These are phyloP conservation scores for Penicillium sclerotiorum DNA, from an alignment of 2,329 filamentous ascomycete genomes.

Conservation along the genomic window DNA sequence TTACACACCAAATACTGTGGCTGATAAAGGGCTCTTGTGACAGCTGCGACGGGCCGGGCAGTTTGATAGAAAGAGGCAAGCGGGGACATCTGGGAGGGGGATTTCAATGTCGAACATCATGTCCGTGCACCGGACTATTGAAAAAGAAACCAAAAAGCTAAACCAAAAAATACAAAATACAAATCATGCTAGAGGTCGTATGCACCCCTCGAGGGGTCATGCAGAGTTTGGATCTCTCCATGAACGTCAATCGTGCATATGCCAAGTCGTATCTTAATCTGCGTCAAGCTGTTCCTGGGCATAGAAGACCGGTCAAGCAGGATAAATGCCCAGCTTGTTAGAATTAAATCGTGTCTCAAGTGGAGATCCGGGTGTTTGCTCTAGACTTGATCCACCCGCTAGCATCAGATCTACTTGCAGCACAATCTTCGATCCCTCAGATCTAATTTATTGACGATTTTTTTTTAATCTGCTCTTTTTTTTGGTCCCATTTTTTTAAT, in stretches of 20 bases:
- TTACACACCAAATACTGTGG: background rate
- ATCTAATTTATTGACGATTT: conserved; percentile 11
- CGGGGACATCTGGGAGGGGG: background rate
- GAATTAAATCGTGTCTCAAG: conserved; percentile 11
- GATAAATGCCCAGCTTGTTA: too few relatives aligned
- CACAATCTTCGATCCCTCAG: conserved; percentile 20
- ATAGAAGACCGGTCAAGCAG: conserved; percentile 1
- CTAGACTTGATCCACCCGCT: conserved; percentile 18
- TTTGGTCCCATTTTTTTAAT: background rate
- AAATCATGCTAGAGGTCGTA: background rate
- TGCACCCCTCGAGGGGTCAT: background rate
- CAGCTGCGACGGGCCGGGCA: conserved; percentile 14
- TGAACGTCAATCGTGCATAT: conserved; percentile 24
- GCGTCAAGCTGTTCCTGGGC: conserved; percentile 1
- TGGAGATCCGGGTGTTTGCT: conserved; percentile 4
- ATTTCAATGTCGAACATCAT: conserved; percentile 6
- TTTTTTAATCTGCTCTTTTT: background rate
- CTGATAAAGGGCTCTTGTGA: background rate
- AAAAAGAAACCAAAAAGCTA: background rate
- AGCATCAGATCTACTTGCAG: conserved; percentile 26
- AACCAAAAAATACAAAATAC: background rate
- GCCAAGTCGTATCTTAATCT: conserved; percentile 15
- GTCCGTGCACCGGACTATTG: conserved; percentile 30
- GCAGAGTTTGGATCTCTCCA: background rate
- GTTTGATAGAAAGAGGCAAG: conserved; percentile 7